Percentiles rank a stretch among this genome's conserved stretches.
These are phyloP conservation scores for Aspergillus eucalypticola DNA, from an alignment of 2,329 filamentous ascomycete genomes.

Conservation along the genomic window DNA sequence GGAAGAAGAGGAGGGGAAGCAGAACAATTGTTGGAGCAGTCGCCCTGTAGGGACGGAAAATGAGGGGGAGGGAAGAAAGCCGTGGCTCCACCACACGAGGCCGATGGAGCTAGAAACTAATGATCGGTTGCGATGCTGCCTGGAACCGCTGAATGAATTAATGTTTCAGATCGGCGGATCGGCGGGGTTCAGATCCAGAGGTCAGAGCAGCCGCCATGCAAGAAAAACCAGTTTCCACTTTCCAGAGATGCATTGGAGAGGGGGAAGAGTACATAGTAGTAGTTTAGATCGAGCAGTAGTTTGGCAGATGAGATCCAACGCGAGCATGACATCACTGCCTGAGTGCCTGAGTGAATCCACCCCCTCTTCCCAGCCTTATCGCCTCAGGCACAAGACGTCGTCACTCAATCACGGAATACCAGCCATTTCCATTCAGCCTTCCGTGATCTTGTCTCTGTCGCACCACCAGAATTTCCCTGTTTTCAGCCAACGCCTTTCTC, in stretches of 20 bases:
- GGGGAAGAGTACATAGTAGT: not conserved
- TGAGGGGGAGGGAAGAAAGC: not conserved
- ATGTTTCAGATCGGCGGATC: slow-evolving; percentile 5
- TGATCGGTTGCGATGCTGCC: slow-evolving; percentile 2
- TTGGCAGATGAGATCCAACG: too few species aligned
- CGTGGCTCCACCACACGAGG: not conserved
- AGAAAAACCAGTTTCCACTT: not conserved
- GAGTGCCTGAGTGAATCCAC: too few species aligned
- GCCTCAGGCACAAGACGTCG: not conserved
- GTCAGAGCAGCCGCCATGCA: not conserved
- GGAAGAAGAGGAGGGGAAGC: not conserved
- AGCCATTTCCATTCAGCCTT: not conserved
- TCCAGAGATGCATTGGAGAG: not conserved
- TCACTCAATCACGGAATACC: not conserved
- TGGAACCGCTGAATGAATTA: not conserved
- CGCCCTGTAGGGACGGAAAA: not conserved
- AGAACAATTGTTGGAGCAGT: not conserved
- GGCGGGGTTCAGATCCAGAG: not conserved
- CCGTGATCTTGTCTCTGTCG: too few species aligned
- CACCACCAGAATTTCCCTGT: too few species aligned
- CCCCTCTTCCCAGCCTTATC: not conserved
- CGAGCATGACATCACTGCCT: slow-evolving; percentile 8
- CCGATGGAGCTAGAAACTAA: not conserved
- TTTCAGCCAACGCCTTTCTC: not conserved
- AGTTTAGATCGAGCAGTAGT: not conserved